Evolutionary conservation across 1,139 yeast species (phyloP).

Genomic region (Magnusiomyces magnusii): DNA sequence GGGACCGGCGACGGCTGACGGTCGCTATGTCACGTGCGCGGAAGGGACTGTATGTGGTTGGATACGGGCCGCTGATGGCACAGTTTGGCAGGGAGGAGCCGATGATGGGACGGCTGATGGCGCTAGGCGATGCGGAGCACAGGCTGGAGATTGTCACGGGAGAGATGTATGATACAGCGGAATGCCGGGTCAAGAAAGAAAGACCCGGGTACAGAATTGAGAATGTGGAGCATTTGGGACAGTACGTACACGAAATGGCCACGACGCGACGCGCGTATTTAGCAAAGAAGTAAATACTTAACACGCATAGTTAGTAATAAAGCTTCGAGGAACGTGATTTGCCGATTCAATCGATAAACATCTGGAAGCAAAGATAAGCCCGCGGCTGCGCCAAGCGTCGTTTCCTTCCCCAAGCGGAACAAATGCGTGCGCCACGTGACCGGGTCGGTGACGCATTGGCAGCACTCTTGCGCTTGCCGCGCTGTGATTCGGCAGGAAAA

Average conservation of each 20-base stretch:
- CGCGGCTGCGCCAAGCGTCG: neutral
- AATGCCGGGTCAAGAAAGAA: neutral
- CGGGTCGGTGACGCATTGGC: too few relatives aligned
- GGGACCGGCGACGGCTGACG: constrained; percentile 25
- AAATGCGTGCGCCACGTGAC: too few relatives aligned
- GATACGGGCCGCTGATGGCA: constrained; percentile 23
- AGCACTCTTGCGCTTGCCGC: too few relatives aligned
- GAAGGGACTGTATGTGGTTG: constrained; percentile 34
- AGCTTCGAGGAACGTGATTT: neutral
- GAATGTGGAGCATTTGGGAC: constrained; percentile 34
- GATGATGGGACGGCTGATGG: constrained; percentile 15
- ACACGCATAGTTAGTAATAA: neutral
- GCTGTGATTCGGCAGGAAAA: neutral
- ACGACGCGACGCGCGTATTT: constrained; percentile 16
- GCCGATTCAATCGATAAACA: neutral
- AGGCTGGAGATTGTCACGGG: constrained; percentile 32
- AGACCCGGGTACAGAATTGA: constrained; percentile 27
- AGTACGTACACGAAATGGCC: constrained; percentile 36
- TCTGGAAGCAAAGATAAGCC: neutral
- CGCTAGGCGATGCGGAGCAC: constrained; percentile 17
- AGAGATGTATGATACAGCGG: constrained; percentile 28
- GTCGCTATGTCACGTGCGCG: constrained; percentile 32
- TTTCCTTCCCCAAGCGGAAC: neutral
- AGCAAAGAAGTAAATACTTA: neutral
- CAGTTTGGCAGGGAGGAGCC: constrained; percentile 17